Evolutionary conservation across 2,329 filamentous ascomycete species (phyloP).

Genomic region (Ascochyta viciae-villosae): DNA sequence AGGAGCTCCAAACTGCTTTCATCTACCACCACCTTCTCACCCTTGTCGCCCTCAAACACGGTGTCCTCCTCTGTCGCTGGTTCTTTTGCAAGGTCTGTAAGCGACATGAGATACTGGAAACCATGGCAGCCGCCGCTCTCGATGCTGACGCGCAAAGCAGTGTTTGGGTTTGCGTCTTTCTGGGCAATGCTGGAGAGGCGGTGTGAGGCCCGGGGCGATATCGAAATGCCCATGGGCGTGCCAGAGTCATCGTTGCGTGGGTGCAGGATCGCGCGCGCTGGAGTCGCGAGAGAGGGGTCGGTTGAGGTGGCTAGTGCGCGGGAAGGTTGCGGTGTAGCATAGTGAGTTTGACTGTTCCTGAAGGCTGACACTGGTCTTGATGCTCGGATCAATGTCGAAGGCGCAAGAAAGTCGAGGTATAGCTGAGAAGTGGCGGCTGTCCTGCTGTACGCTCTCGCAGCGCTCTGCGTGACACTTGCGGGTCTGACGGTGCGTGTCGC

Average conservation of each 20-base stretch:
- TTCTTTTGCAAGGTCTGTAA: conserved; percentile 67
- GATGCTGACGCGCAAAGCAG: conserved; percentile 89
- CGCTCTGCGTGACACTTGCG: conserved; percentile 6
- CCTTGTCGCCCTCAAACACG: conserved; percentile 74
- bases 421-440: conserved; percentile 32
- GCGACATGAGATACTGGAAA: conserved; percentile 95
- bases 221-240: conserved; percentile 81
- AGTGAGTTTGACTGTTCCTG: not conserved
- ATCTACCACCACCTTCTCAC: conserved; percentile 87
- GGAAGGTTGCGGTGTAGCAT: conserved; percentile 17
- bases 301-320: conserved; percentile 45
- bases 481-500: not conserved
- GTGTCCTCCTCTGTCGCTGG: conserved; percentile 75
- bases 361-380: not conserved
- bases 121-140: conserved; percentile 96
- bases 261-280: conserved; percentile 62
- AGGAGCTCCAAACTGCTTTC: conserved; percentile 84
- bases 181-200: conserved; percentile 72
- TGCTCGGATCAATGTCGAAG: conserved; percentile 17
- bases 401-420: conserved; percentile 44
- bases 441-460: conserved; percentile 31
- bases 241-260: conserved; percentile 82
- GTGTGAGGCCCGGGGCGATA: conserved; percentile 75
- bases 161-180: conserved; percentile 70
- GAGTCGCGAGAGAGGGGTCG: conserved; percentile 32